Evolutionary conservation across 352 stramenopile genomes (phyloP).

Genomic region (Pythium biforme): DNA sequence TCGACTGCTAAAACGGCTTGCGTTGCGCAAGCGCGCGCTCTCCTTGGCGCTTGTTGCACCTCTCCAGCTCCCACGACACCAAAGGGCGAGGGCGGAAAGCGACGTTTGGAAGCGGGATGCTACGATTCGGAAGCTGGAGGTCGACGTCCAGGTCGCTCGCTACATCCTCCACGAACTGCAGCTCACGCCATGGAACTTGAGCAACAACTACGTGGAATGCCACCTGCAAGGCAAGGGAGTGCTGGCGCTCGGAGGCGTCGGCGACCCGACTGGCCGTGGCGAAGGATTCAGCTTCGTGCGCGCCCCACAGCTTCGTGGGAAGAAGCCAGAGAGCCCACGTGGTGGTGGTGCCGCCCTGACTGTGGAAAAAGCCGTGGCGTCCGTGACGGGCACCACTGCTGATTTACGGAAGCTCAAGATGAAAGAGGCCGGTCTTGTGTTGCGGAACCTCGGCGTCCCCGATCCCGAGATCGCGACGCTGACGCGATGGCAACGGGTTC

Average conservation of each 20-base stretch:
- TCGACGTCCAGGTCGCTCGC: slow-evolving; percentile 75
- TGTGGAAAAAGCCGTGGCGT: slow-evolving; percentile 75
- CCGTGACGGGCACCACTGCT: slow-evolving; percentile 78
- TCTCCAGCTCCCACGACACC: slow-evolving; percentile 45
- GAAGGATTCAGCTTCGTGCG: slow-evolving; percentile 87
- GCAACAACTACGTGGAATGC: slow-evolving; percentile 85
- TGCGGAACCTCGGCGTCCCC: slow-evolving; percentile 73
- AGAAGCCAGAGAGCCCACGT: slow-evolving; percentile 65
- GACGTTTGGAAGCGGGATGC: slow-evolving; percentile 73
- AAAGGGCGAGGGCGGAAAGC: slow-evolving; percentile 59
- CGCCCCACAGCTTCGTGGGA: slow-evolving; percentile 69
- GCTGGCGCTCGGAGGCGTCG: slow-evolving; percentile 74
- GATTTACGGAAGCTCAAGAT: slow-evolving; percentile 87
- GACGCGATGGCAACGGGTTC: slow-evolving; percentile 79
- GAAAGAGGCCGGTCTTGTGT: slow-evolving; percentile 79
- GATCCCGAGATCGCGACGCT: slow-evolving; percentile 84
- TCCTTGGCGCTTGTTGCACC: slow-evolving; percentile 51
- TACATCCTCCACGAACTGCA: slow-evolving; percentile 81
- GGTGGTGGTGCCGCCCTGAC: too few relatives aligned
- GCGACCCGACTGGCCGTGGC: slow-evolving; percentile 76
- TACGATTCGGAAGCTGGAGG: slow-evolving; percentile 71
- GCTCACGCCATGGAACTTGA: slow-evolving; percentile 82
- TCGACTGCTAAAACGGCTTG: slow-evolving; percentile 69
- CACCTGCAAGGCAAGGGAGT: slow-evolving; percentile 85
- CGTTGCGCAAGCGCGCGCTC: slow-evolving; percentile 58